Evolutionary conservation across 768 basidiomycete genomes (phyloP), one percentile per base, ranked within the genome.

Genomic region (Mycena venus): DNA sequence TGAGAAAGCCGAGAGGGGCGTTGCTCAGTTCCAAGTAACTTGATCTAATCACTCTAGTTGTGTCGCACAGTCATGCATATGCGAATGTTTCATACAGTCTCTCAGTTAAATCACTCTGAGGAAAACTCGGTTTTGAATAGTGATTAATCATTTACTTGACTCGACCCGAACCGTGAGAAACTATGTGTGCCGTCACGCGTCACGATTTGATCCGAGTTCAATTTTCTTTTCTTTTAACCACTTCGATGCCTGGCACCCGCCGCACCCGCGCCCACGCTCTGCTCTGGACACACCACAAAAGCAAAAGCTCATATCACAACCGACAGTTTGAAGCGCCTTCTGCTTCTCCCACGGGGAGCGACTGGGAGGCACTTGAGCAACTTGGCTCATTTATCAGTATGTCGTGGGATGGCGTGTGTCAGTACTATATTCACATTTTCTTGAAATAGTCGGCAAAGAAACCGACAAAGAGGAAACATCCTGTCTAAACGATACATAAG

Each of bases 1-100:
- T 91, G 79, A 83, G 84, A 69, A 90, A 88, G 76, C 88, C 90
- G 4, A 80, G 89, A 70, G 89, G 86, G 0, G 83, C 84, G 17
- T 44, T 76, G 64, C 29, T 76, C 8, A 73, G 68, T 32, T 17
- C 34, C 11, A 59, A 38, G 29, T n/a, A n/a, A n/a, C 36, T 38
- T 38, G 36, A 38, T 38, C 36, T 38, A 38, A 38, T 38, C 36
- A 38, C 36, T 38, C 36, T 38, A 38, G 36, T 38, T 38, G 36
- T 38, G 36, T 38, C 36, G 36, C 36, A 38, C 36, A 38, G 36
- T 38, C 36, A 38, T 38, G 36, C 36, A 38, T 38, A 38, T 38
- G 36, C 36, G 36, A 38, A 7, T 38, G 36, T 38, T 38, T 38
- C 36, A 14, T 38, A 38, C 36, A 38, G 36, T 38, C 36, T 38